Evolutionary conservation across 495 filamentous ascomycete species (phyloP), one percentile per base, ranked within the genome.

Genomic region (Rhizodiscina lignyota): DNA sequence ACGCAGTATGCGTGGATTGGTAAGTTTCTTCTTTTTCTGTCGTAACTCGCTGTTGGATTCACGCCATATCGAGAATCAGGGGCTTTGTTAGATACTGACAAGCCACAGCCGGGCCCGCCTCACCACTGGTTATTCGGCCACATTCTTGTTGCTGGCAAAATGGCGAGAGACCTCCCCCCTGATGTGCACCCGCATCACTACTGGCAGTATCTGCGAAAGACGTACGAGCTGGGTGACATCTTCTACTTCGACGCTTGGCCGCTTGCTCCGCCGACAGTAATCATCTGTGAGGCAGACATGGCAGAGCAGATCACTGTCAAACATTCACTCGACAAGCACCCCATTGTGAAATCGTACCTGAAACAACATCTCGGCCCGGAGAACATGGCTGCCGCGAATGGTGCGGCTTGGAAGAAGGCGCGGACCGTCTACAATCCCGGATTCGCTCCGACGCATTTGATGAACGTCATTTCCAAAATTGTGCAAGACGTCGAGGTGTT

Each of bases 171-270:
- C 18, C 21, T 37, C n/a, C 35, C 35, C 8, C 35, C 35, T 17
- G 35, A 37, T 20, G 23, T 26, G 21, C 21, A 37, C 18, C 35
- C 35, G 10, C 35, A 37, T 11, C 12, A n/a, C 21, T 37, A 37
- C 35, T n/a, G n/a, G 19, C 16, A 18, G n/a, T 37, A 18, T 16
- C n/a, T 37, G 4, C 18, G n/a, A 26, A n/a, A 43, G 28, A 33
- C 29, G 10, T 47, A 47, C 31, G 35, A 34, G 30, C 40, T 47
- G 4, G 35, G 35, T 28, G 27, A 41, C 22, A 31, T 47, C 19
- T 47, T 43, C 36, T 39, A 43, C 26, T 21, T 47, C 10, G 43
- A 47, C 36, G 23, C 40, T 22, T 47, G 43, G 43, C 43, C 43
- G 8, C 18, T 43, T n/a, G 40, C 33, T 12, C 28, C 26, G 18